Evolutionary conservation across 345 rosid genomes (phyloP).

Genomic region (Eucalyptus curtisii): DNA sequence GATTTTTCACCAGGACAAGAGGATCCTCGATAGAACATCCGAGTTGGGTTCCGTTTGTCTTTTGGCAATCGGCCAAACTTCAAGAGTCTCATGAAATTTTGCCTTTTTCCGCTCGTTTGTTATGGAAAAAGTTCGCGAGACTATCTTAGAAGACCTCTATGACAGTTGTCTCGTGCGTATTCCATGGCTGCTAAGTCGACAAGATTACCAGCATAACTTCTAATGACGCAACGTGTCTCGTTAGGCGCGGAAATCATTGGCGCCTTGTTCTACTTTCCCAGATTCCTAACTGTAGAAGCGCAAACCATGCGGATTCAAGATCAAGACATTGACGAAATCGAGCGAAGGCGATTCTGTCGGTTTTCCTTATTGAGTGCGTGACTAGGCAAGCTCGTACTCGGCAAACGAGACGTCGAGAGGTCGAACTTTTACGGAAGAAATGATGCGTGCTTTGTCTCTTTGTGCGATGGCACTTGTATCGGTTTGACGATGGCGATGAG

Average conservation of each 20-base stretch:
- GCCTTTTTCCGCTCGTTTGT: neutral
- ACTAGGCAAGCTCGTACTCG: neutral
- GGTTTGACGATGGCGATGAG: neutral
- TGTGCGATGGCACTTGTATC: neutral
- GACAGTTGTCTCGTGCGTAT: neutral
- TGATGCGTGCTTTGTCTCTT: neutral
- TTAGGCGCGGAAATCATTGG: neutral
- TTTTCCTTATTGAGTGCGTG: neutral
- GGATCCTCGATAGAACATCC: neutral
- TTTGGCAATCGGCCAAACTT: neutral
- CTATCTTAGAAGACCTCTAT: neutral
- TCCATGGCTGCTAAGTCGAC: neutral
- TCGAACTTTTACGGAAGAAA: neutral
- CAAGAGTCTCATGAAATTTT: neutral
- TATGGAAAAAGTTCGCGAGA: neutral
- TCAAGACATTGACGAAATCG: neutral
- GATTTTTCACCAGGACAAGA: neutral
- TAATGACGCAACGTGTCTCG: neutral
- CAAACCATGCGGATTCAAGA: neutral
- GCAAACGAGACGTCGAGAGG: neutral
- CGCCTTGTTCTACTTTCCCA: neutral
- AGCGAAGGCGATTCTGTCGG: neutral
- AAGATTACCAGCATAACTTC: neutral
- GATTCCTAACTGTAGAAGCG: neutral
- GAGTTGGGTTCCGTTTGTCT: neutral